These are phyloP conservation scores for Serendipita vermifera DNA, from an alignment of 768 basidiomycete genomes.

Conservation along the genomic window DNA sequence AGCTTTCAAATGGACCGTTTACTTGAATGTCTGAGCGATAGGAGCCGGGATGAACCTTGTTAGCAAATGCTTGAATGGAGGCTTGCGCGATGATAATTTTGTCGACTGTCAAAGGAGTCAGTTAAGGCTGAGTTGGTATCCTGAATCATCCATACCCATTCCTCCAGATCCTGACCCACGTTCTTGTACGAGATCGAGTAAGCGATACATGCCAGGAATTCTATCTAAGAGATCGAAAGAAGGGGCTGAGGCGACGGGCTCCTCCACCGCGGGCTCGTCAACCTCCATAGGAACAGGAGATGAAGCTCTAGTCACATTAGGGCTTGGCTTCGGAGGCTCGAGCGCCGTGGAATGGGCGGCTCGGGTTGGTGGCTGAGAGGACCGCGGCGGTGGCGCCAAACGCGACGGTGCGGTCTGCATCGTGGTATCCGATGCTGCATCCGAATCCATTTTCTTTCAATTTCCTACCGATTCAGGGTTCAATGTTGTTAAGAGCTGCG, in stretches of 20 bases:
- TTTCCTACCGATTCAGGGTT: too few relatives aligned
- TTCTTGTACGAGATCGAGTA: slow-evolving; percentile 43
- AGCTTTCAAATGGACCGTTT: too few relatives aligned
- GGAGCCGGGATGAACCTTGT: slow-evolving; percentile 36
- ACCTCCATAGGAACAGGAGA: too few relatives aligned
- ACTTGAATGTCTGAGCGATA: slow-evolving; percentile 38
- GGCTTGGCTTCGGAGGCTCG: too few relatives aligned
- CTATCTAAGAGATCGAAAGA: slow-evolving; percentile 9
- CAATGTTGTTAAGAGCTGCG: too few relatives aligned
- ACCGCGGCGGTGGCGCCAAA: too few relatives aligned
- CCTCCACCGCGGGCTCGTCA: neutral
- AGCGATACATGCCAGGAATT: slow-evolving; percentile 37
- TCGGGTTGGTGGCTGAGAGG: too few relatives aligned
- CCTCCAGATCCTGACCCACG: slow-evolving; percentile 35
- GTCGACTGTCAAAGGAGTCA: slow-evolving; percentile 32
- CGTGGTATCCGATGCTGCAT: too few relatives aligned
- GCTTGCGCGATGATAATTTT: slow-evolving; percentile 49
- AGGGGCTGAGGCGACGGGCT: neutral
- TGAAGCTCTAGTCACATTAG: too few relatives aligned
- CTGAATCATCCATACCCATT: slow-evolving; percentile 17
- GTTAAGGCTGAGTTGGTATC: neutral
- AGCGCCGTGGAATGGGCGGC: too few relatives aligned
- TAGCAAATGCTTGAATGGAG: slow-evolving; percentile 36
- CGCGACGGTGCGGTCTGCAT: too few relatives aligned
- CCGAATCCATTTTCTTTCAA: too few relatives aligned